Percentiles rank a stretch among this genome's conserved stretches.
Evolutionary conservation across 1,284 basidiomycete genomes (phyloP).

Genomic region (Flammula alnicola): DNA sequence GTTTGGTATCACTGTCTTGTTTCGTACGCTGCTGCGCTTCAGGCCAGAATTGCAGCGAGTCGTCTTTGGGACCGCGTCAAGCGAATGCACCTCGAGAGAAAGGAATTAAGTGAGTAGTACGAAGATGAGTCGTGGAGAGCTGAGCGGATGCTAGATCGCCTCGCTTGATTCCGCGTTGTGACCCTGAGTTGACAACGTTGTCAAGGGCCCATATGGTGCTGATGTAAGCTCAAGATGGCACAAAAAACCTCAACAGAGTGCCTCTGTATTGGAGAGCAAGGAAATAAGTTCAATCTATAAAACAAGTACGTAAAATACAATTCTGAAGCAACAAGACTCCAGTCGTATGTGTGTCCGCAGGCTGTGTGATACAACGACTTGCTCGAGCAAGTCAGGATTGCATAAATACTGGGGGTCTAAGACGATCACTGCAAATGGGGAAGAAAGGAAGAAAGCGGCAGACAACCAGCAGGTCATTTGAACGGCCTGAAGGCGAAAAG

Average conservation of each 20-base stretch:
- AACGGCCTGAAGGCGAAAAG: background rate
- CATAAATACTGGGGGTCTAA: conserved; percentile 21
- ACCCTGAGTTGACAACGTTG: too few relatives aligned
- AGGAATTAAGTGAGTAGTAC: background rate
- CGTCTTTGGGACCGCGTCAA: conserved; percentile 14
- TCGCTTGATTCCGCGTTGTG: too few relatives aligned
- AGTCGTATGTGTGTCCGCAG: conserved; percentile 15
- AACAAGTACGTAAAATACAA: conserved; percentile 24
- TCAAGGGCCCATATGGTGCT: background rate
- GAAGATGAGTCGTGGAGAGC: too few relatives aligned
- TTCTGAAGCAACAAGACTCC: conserved; percentile 10
- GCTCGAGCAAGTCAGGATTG: conserved; percentile 12
- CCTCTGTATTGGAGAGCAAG: conserved; percentile 10
- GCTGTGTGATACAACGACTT: conserved; percentile 21
- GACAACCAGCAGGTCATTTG: background rate
- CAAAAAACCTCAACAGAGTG: too few relatives aligned
- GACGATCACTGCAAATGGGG: conserved; percentile 14
- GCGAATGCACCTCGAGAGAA: conserved; percentile 11
- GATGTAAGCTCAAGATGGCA: too few relatives aligned
- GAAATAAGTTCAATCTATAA: conserved; percentile 20
- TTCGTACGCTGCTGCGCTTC: conserved; percentile 13
- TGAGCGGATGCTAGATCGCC: too few relatives aligned
- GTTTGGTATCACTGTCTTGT: conserved; percentile 37
- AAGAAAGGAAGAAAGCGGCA: conserved; percentile 7
- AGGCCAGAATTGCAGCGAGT: conserved; percentile 8